These are phyloP conservation scores for Hydnomerulius pinastri DNA, from an alignment of 768 basidiomycete species.

Conservation along the genomic window DNA sequence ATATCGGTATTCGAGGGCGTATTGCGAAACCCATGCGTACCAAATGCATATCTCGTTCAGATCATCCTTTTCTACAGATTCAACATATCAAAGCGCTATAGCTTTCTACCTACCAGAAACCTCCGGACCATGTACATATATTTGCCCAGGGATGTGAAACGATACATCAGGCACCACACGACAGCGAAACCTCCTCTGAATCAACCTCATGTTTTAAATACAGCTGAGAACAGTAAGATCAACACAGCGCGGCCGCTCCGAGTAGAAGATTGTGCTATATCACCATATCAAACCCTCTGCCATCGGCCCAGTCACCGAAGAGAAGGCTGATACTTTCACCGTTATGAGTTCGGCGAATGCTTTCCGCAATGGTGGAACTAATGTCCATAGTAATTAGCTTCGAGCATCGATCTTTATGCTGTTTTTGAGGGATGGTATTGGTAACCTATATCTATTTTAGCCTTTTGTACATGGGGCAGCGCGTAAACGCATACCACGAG, in stretches of 20 bases:
- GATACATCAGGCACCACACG: background rate
- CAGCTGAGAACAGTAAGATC: no score
- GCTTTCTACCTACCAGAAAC: no score
- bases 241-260: no score
- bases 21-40: no score
- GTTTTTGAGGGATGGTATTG: conserved; percentile 88
- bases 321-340: conserved; percentile 90
- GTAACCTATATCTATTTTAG: conserved; percentile 64
- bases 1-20: no score
- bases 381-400: conserved; percentile 92
- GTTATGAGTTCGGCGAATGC: conserved; percentile 92
- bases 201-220: no score
- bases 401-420: conserved; percentile 59
- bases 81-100: no score
- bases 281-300: conserved; percentile 30
- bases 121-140: no score
- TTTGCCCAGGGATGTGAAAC: background rate
- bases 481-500: conserved; percentile 65
- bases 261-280: conserved; percentile 11
- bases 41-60: no score
- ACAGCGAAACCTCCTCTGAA: no score
- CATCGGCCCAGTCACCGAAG: conserved; percentile 81
- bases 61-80: no score
- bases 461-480: background rate
- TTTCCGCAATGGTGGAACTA: conserved; percentile 90